A percentile compares a stretch with the other conserved stretches of the same genome.
These are phyloP conservation scores for Cubamyces lactineus DNA, from an alignment of 768 basidiomycete genomes.

Conservation along the genomic window DNA sequence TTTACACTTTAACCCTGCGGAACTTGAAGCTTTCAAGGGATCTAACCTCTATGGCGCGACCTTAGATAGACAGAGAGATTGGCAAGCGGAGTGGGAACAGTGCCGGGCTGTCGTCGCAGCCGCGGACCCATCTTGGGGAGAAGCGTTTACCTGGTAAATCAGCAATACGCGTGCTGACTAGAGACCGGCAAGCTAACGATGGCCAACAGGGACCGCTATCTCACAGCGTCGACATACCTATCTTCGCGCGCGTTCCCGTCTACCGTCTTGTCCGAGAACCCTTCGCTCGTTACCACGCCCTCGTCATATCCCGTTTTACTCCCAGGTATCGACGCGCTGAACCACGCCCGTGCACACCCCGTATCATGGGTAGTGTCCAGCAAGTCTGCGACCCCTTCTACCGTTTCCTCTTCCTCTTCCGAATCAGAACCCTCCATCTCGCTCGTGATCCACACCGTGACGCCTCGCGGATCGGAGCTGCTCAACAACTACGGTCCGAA, in stretches of 20 bases:
- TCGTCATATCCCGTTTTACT: slow-evolving; percentile 77
- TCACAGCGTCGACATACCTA: slow-evolving; percentile 73
- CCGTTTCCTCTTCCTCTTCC: slow-evolving; percentile 10
- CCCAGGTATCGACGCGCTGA: slow-evolving; percentile 85
- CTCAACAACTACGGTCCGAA: slow-evolving; percentile 95
- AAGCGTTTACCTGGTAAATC: slow-evolving; percentile 68
- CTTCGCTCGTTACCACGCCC: slow-evolving; percentile 53
- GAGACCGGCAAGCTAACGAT: too few relatives aligned
- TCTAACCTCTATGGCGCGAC: slow-evolving; percentile 84
- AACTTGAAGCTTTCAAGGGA: slow-evolving; percentile 70
- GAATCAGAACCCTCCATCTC: slow-evolving; percentile 52
- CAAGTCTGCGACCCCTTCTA: not conserved
- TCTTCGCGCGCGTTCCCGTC: slow-evolving; percentile 94
- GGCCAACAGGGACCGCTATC: slow-evolving; percentile 63
- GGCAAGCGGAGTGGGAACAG: slow-evolving; percentile 63
- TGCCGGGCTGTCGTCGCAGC: slow-evolving; percentile 49
- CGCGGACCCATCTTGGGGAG: slow-evolving; percentile 46
- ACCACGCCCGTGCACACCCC: slow-evolving; percentile 79
- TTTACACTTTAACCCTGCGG: slow-evolving; percentile 65
- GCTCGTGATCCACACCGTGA: slow-evolving; percentile 56
- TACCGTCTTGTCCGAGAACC: slow-evolving; percentile 62
- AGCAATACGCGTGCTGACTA: not conserved
- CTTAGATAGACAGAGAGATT: slow-evolving; percentile 61
- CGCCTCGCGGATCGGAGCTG: slow-evolving; percentile 55
- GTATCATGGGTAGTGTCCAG: slow-evolving; percentile 77